phyloP scores from a whole-genome alignment of 257 asterid genomes.

The Ehretia macrophylla region DNA sequence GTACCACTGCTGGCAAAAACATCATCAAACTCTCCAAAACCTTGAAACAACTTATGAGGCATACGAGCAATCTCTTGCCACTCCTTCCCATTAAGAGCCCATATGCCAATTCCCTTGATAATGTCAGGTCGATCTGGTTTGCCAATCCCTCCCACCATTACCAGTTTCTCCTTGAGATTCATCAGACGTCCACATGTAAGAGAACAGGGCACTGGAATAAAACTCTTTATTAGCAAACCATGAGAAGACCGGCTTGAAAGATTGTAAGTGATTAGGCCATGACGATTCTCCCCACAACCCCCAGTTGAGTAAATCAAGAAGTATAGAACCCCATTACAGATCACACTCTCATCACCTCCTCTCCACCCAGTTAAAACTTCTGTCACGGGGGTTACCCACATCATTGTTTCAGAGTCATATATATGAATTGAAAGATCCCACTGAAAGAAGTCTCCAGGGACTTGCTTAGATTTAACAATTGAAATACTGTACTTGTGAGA shows the following conservation, averaged over 20 bases:
- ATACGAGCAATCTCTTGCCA: constrained; percentile 80
- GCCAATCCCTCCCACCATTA: constrained; percentile 96
- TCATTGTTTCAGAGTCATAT: constrained; percentile 50
- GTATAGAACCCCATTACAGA: constrained; percentile 68
- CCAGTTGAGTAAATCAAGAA: constrained; percentile 73
- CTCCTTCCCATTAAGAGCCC: constrained; percentile 65
- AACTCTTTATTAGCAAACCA: constrained; percentile 54
- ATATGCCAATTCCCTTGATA: constrained; percentile 86
- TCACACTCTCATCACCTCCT: constrained; percentile 89
- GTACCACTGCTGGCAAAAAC: constrained; percentile 93
- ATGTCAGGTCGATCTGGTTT: constrained; percentile 74
- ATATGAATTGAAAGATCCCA: constrained; percentile 85
- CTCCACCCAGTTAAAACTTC: constrained; percentile 86
- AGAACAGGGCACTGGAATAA: constrained; percentile 71
- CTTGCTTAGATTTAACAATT: constrained; percentile 75
- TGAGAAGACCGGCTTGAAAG: constrained; percentile 33
- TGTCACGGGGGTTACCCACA: constrained; percentile 51
- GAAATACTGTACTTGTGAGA: constrained; percentile 44
- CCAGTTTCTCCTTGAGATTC: constrained; percentile 70
- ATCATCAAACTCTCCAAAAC: constrained; percentile 93
- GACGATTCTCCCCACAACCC: constrained; percentile 59
- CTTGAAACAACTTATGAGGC: constrained; percentile 86
- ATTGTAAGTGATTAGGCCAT: constrained; percentile 63
- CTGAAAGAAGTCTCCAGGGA: constrained; percentile 68
- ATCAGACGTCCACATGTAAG: constrained; percentile 89